Base-by-base conservation (phyloP, 2,329 filamentous ascomycete genomes). In the Scorias spongiosa region DNA sequence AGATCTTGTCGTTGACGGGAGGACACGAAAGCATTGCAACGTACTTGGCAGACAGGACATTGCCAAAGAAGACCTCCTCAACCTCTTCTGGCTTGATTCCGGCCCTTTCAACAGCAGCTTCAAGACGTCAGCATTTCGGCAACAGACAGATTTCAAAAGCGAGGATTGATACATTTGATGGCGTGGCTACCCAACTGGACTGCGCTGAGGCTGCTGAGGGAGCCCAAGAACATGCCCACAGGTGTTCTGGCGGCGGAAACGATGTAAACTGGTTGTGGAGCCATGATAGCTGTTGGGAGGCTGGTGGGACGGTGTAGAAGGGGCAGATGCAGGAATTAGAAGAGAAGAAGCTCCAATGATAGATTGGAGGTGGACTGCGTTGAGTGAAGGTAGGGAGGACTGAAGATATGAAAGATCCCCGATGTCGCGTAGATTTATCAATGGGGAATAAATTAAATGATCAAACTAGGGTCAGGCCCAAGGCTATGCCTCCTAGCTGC, bases 1-100 rank as follows among this genome's bases (percentile, higher is more conserved):
- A 44, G 39, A 37, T 6, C 6, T 37, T 8, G 4, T 37, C 17
- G 17, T 4, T 37, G 12, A 41, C 38, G 49, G 20, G 48, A 41
- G 32, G 42, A 41, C 40, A 44, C 30, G 37, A 17, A 29, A 34
- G 29, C 40, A 40, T 28, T 14, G 44, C 36, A 42, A 59, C 73
- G 57, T 75, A 94, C 88, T 89, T 88, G 64, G 89, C 91, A 47
- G 88, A 93, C 58, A 98, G 76, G 54, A 98, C 91, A 72, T 98
- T 98, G 66, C 91, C 91, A 62, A 95, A 93, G 73, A 91, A 93
- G 61, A 98, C 86, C 66, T 98, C 91, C 63, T 98, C 80, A 46
- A 98, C 84, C 63, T 93, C 78, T 58, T 87, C 78, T 44, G 86
- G 75, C 69, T 93, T 88, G 69, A 98, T 78, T 59, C 81, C 76